Percentiles rank a stretch among this genome's conserved stretches.
Conservation (phyloP, 768 basidiomycete genomes). For the Tylopilus vinaceipallidus region DNA sequence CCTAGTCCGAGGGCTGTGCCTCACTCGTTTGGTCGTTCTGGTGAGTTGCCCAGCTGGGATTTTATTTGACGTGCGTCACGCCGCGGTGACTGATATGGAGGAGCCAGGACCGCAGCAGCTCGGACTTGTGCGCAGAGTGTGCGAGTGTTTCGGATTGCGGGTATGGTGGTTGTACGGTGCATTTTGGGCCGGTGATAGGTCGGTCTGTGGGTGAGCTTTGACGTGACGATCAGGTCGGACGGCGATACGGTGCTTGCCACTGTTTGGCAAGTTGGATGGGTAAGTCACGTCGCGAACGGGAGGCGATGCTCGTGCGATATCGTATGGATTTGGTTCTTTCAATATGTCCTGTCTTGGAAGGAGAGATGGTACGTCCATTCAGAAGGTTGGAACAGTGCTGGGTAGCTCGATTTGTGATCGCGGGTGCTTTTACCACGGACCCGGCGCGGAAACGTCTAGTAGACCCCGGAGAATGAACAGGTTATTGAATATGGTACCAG, state of each 20-base stretch:
- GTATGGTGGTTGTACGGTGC: neutral
- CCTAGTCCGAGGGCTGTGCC: neutral
- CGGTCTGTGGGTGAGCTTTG: neutral
- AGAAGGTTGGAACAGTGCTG: neutral
- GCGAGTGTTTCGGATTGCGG: neutral
- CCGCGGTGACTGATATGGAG: neutral
- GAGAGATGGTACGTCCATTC: neutral
- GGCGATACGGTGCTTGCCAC: conserved; percentile 9
- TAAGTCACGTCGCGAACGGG: neutral
- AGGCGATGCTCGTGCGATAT: neutral
- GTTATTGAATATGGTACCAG: neutral
- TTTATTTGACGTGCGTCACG: neutral
- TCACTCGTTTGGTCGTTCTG: neutral
- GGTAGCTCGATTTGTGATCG: neutral
- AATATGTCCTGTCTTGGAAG: neutral
- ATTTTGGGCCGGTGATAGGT: conserved; percentile 4
- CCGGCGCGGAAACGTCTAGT: neutral
- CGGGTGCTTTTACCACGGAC: neutral
- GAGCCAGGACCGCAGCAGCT: conserved; percentile 15
- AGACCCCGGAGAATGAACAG: neutral
- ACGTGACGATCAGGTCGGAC: conserved; percentile 10
- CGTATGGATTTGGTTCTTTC: neutral
- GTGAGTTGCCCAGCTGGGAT: neutral
- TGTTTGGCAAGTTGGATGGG: too few relatives aligned
- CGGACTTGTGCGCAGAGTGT: neutral